Percentiles rank a stretch among this genome's conserved stretches.
Conservation (phyloP, 2,329 filamentous ascomycete species). For the Talaromyces atroroseus region DNA sequence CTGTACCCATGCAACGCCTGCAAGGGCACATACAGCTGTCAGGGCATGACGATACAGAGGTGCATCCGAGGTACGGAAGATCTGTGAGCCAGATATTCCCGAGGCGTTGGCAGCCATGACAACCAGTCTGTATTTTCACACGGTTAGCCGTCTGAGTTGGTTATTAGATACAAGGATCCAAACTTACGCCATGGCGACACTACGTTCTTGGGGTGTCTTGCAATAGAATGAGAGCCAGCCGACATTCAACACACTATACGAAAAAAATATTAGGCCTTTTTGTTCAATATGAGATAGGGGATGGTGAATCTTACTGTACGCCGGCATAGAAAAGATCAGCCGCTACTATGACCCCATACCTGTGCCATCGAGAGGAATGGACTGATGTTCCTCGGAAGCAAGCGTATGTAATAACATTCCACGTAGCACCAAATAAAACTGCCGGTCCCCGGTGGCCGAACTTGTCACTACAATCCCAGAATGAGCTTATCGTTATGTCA, state of each 20-base stretch:
- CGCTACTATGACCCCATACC: conserved; percentile 25
- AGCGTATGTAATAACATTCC: conserved; percentile 19
- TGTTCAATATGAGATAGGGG: no score
- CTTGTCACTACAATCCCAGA: conserved; percentile 21
- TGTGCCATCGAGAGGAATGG: conserved; percentile 22
- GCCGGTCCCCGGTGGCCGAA: conserved; percentile 31
- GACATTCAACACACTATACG: conserved; percentile 46
- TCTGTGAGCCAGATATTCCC: conserved; percentile 11
- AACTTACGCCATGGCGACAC: conserved; percentile 54
- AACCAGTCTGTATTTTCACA: conserved; percentile 28
- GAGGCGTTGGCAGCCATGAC: conserved; percentile 55
- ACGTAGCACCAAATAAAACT: conserved; percentile 30
- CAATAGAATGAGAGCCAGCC: conserved; percentile 55
- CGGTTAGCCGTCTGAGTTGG: not conserved
- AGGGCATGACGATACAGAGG: conserved; percentile 11
- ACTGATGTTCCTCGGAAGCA: conserved; percentile 8
- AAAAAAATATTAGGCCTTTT: not conserved
- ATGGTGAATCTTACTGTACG: conserved; percentile 29
- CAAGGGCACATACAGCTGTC: conserved; percentile 8
- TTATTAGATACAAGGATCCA: not conserved
- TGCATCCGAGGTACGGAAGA: conserved; percentile 13
- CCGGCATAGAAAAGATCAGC: conserved; percentile 29
- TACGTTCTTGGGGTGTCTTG: conserved; percentile 52
- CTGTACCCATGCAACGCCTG: conserved; percentile 7
- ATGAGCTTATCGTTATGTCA: not conserved